Conservation (phyloP, 176 grass and related monocot genomes). For the Eragrostis curvula region DNA sequence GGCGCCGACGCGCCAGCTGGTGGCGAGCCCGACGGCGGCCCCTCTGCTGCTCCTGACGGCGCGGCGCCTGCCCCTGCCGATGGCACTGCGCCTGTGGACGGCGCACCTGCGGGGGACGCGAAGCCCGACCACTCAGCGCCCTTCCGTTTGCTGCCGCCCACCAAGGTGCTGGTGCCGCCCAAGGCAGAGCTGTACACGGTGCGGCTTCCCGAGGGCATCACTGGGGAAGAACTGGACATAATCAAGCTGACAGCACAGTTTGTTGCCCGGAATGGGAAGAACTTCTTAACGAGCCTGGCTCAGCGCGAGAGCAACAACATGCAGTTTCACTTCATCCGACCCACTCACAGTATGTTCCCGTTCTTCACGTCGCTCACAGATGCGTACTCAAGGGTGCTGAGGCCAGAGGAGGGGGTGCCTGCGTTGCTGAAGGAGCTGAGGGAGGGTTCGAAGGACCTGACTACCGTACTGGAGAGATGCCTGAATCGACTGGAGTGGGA, state of each 20-base stretch:
- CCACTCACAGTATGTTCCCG: constrained; percentile 93
- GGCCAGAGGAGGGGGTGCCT: constrained; percentile 56
- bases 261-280: constrained; percentile 87
- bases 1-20: constrained; percentile 22
- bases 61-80: neutral
- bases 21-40: constrained; percentile 18
- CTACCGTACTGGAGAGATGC: constrained; percentile 77
- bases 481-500: constrained; percentile 94
- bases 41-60: neutral
- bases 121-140: constrained; percentile 64
- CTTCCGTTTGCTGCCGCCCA: constrained; percentile 55
- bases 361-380: constrained; percentile 87
- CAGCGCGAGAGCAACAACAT: constrained; percentile 61
- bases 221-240: constrained; percentile 86
- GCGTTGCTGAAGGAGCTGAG: constrained; percentile 51
- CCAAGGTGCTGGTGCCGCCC: constrained; percentile 84
- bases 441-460: constrained; percentile 58
- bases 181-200: constrained; percentile 85
- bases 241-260: constrained; percentile 98
- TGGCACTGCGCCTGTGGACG: constrained; percentile 29
- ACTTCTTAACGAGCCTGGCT: constrained; percentile 66
- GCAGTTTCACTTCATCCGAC: constrained; percentile 93
- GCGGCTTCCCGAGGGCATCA: constrained; percentile 81
- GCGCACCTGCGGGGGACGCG: constrained; percentile 23
- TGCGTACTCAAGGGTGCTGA: constrained; percentile 81